These are phyloP conservation scores for Cutaneotrichosporon cavernicola DNA, from an alignment of 1,284 basidiomycete species.

Conservation along the genomic window DNA sequence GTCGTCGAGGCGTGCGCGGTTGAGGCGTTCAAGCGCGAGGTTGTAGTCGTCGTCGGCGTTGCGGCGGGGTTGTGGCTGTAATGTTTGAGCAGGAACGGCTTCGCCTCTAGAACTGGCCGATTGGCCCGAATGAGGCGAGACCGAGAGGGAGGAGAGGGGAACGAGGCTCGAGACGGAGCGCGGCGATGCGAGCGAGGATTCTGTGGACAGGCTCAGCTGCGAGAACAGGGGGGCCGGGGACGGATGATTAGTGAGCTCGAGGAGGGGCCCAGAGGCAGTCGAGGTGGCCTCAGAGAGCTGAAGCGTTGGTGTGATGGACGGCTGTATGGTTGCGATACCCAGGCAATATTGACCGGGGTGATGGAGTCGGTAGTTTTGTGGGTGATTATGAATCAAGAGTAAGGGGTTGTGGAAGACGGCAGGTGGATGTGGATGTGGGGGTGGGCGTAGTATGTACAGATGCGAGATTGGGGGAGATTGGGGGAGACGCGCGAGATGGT, in stretches of 20 bases:
- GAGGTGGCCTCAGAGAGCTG: background rate
- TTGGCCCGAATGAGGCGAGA: background rate
- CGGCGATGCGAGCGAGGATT: slow-evolving; percentile 1
- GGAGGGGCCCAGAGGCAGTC: background rate
- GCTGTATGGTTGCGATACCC: slow-evolving; percentile 17
- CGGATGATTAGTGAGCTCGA: background rate
- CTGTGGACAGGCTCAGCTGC: slow-evolving; percentile 6
- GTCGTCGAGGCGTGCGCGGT: slow-evolving; percentile 37
- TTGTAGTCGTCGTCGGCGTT: slow-evolving; percentile 27
- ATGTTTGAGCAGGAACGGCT: background rate
- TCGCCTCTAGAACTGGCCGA: background rate
- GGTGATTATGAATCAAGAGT: background rate
- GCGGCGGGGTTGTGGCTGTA: background rate
- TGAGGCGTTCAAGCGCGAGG: slow-evolving; percentile 33
- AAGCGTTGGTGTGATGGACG: background rate
- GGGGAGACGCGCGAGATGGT: no score
- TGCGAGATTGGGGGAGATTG: background rate
- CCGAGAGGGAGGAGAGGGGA: slow-evolving; percentile 7
- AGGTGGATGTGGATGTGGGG: background rate
- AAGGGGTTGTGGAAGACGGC: background rate
- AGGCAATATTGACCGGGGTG: background rate
- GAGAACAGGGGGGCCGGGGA: background rate
- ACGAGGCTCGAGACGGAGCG: slow-evolving; percentile 14
- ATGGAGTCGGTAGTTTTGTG: background rate
- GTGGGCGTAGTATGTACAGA: background rate